A percentile compares a stretch with the other conserved stretches of the same genome.
phyloP scores from a whole-genome alignment of 495 filamentous ascomycete genomes.

The Echria macrotheca region DNA sequence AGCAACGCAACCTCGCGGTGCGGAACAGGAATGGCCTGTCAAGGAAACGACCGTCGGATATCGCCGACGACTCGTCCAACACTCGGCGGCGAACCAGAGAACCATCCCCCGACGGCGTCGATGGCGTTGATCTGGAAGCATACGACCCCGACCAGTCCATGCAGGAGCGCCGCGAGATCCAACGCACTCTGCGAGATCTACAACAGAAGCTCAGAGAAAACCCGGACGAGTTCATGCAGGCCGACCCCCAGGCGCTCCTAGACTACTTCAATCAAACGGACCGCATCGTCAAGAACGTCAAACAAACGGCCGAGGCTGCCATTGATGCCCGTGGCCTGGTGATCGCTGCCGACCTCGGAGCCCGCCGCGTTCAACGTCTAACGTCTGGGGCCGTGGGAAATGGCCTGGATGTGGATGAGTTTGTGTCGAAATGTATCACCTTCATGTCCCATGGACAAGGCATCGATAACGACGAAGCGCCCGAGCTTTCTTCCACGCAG shows the following conservation, averaged over 20 bases:
- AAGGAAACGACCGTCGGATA: conserved; percentile 44
- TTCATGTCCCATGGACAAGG: conserved; percentile 69
- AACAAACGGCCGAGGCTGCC: conserved; percentile 87
- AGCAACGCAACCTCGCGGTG: conserved; percentile 17
- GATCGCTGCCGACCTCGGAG: conserved; percentile 66
- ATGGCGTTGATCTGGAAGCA: conserved; percentile 31
- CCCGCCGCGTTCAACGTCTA: conserved; percentile 65
- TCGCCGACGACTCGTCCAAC: conserved; percentile 33
- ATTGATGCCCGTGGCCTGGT: conserved; percentile 84
- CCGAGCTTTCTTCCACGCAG: conserved; percentile 43
- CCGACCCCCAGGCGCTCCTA: conserved; percentile 50
- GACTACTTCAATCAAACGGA: conserved; percentile 62
- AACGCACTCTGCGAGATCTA: conserved; percentile 63
- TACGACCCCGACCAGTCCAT: conserved; percentile 90
- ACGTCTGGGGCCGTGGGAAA: conserved; percentile 61
- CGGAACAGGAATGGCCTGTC: conserved; percentile 3
- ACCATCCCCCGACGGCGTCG: conserved; percentile 21
- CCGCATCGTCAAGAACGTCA: conserved; percentile 59
- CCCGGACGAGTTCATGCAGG: conserved; percentile 58
- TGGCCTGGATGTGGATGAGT: conserved; percentile 87
- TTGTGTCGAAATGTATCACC: conserved; percentile 81
- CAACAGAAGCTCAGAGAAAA: conserved; percentile 64
- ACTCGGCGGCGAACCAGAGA: conserved; percentile 36
- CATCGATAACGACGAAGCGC: conserved; percentile 35
- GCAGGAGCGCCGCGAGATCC: conserved; percentile 66